Percentiles rank a stretch among this genome's conserved stretches.
phyloP scores from a whole-genome alignment of 1,284 basidiomycete genomes.

The Puccinia hordei region DNA sequence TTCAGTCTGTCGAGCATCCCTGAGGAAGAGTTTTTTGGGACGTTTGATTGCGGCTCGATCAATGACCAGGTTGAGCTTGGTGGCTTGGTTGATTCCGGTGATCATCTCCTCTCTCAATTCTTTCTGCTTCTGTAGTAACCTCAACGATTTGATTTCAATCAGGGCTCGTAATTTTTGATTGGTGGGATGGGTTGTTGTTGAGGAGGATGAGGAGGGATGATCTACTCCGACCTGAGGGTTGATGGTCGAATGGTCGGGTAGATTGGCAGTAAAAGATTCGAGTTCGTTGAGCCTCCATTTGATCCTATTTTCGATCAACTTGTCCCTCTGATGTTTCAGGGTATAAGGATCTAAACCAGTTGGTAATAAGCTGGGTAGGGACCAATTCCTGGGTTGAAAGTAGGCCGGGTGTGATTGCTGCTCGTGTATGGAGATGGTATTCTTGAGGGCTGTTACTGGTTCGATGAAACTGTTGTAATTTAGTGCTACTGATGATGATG shows the following conservation, averaged over 20 bases:
- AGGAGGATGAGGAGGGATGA: conserved; percentile 50
- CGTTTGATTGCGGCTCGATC: conserved; percentile 90
- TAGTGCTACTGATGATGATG: neutral
- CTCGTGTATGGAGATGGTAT: neutral
- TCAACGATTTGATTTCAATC: conserved; percentile 92
- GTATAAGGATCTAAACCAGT: conserved; percentile 89
- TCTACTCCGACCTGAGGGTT: conserved; percentile 60
- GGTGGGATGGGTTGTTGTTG: conserved; percentile 54
- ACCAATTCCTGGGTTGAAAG: conserved; percentile 60
- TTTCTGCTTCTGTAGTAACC: conserved; percentile 85
- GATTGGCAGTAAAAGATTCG: conserved; percentile 77
- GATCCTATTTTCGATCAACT: conserved; percentile 85
- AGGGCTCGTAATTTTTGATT: conserved; percentile 75
- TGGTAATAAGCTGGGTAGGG: conserved; percentile 87
- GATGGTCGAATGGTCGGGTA: conserved; percentile 64
- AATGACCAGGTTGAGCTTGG: conserved; percentile 73
- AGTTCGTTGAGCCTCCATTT: conserved; percentile 86
- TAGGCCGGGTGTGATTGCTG: conserved; percentile 37
- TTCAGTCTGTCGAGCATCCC: conserved; percentile 88
- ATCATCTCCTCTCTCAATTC: conserved; percentile 81
- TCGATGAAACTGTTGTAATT: conserved; percentile 31
- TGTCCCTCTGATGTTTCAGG: conserved; percentile 85
- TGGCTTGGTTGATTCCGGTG: conserved; percentile 81
- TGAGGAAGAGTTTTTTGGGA: conserved; percentile 79
- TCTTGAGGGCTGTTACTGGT: conserved; percentile 18